Evolutionary conservation across 345 rosid species (phyloP), one percentile per base, ranked within the genome.

Genomic region (Xanthoceras sorbifolium): DNA sequence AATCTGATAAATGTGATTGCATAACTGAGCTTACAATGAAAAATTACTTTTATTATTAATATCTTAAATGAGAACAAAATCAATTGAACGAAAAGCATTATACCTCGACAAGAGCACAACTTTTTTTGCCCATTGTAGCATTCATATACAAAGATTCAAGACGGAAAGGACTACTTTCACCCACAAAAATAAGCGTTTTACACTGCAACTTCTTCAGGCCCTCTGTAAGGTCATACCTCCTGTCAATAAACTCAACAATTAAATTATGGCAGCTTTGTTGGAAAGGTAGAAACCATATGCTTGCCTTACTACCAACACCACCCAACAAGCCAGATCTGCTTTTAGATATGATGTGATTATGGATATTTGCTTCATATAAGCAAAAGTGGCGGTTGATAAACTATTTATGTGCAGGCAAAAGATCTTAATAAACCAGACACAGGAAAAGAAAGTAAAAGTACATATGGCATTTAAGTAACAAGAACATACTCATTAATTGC

Each of bases 31-130:
- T 9, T 61, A 10, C 14, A 20, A 40, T 11, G 26, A 44, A 36
- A 71, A 61, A 50, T 22, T 11, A 62, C 63, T 57, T 42, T 3
- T 3, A 26, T 34, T 55, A 32, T 6, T 28, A 62, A 76, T 36
- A 59, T 34, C 14, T n/a, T 59, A 44, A 60, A 22, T 9, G 3
- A n/a, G 50, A 44, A 29, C 36, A 23, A 38, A 7, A 67, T 71
- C 34, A 67, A 50, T 29, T 62, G 48, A 17, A 52, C 20, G 48
- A 59, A 50, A 1, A 59, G 55, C 44, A 46, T 20, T 54, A 20
- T 76, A 88, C 91, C 93, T 90, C 91, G n/a, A 90, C 86, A 1
- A 90, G 84, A 60, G 89, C 85, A 48, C 92, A 80, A 20, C 44
- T 63, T 83, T 78, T 75, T 55, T 73, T 80, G 66, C 85, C 94